Evolutionary conservation across 805 yeast genomes (phyloP).

Genomic region (Saccharomycopsis selenospora): DNA sequence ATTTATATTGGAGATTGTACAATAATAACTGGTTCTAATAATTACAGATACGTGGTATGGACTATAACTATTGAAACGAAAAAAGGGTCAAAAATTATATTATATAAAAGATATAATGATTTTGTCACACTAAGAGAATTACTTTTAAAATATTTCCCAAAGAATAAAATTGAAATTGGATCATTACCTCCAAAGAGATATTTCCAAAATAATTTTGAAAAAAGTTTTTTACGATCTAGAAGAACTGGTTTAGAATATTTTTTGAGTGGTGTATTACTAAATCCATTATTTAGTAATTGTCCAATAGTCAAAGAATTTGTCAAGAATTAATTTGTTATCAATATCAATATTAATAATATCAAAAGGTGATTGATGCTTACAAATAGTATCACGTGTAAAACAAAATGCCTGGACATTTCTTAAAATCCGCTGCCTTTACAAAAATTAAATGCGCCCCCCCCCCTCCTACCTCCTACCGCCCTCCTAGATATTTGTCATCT

Average conservation of each 20-base stretch:
- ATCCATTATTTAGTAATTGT: conserved; percentile 16
- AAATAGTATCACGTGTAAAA: no score
- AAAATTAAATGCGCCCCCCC: no score
- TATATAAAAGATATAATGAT: conserved; percentile 20
- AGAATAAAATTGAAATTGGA: conserved; percentile 15
- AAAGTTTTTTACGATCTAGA: conserved; percentile 12
- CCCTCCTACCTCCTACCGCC: no score
- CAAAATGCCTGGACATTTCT: no score
- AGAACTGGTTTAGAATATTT: conserved; percentile 19
- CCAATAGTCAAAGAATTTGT: conserved; percentile 17
- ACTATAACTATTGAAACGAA: conserved; percentile 17
- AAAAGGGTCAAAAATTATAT: conserved; percentile 10
- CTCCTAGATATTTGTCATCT: no score
- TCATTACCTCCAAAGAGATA: conserved; percentile 16
- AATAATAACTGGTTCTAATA: conserved; percentile 14
- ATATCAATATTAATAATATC: no score
- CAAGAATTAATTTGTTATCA: not conserved
- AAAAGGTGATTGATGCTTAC: no score
- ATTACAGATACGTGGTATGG: conserved; percentile 18
- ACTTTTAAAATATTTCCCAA: conserved; percentile 16
- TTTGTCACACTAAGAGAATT: conserved; percentile 15
- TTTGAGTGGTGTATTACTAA: conserved; percentile 13
- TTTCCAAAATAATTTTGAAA: conserved; percentile 15
- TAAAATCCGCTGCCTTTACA: no score
- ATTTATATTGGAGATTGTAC: conserved; percentile 20